Evolutionary conservation across 257 asterid species (phyloP).

Genomic region (Capsicum pubescens): DNA sequence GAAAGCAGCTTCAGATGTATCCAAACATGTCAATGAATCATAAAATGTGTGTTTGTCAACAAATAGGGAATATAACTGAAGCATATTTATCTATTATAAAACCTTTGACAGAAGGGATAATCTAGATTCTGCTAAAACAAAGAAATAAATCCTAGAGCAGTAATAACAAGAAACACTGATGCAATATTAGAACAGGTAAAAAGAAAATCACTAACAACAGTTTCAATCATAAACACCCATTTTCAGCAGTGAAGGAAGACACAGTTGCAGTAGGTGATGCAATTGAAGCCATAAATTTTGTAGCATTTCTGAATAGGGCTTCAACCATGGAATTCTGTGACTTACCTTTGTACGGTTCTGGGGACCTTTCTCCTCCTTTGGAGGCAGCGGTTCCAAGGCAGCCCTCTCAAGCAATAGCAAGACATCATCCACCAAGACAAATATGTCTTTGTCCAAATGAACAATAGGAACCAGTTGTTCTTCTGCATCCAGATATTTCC

Average conservation of each 20-base stretch:
- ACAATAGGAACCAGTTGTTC: constrained; percentile 66
- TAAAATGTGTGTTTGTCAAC: neutral
- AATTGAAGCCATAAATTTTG: constrained; percentile 1
- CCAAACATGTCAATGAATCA: neutral
- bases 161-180: constrained; percentile 13
- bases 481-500: constrained; percentile 58
- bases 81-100: neutral
- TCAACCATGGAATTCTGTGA: constrained; percentile 12
- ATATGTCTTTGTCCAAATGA: constrained; percentile 67
- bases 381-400: constrained; percentile 88
- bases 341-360: constrained; percentile 92
- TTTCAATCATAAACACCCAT: neutral
- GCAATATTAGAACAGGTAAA: neutral
- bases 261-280: neutral
- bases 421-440: constrained; percentile 87
- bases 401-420: constrained; percentile 84
- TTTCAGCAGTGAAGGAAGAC: constrained; percentile 9
- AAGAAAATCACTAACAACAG: constrained; percentile 5
- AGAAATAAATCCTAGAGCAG: neutral
- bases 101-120: constrained; percentile 19
- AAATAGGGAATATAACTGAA: neutral
- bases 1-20: neutral
- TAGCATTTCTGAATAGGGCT: constrained; percentile 1
- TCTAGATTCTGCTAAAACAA: constrained; percentile 12
- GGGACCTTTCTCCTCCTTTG: constrained; percentile 96